phyloP scores from a whole-genome alignment of 257 asterid genomes.

The Misopates orontium region DNA sequence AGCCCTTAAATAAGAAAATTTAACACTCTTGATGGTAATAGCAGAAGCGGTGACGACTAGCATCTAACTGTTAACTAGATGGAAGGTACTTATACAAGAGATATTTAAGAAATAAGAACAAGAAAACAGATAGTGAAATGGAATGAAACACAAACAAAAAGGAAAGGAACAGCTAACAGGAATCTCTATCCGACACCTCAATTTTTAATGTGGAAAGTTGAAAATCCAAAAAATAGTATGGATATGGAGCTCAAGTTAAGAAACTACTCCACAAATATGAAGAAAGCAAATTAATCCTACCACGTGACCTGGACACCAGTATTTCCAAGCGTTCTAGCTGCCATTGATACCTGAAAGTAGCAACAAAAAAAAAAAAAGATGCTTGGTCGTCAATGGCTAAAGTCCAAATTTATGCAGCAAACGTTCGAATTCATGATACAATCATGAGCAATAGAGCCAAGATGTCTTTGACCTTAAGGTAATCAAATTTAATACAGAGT shows the following conservation, averaged over 20 bases:
- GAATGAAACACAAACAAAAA: background rate
- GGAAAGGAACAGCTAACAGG: background rate
- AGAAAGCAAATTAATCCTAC: conserved; percentile 41
- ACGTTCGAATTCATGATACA: conserved; percentile 2
- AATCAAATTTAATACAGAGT: background rate
- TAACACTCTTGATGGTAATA: background rate
- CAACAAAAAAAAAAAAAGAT: conserved; percentile 22
- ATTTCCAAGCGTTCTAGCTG: conserved; percentile 82
- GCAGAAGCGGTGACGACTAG: background rate
- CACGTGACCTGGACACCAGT: conserved; percentile 85
- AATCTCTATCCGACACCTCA: no score
- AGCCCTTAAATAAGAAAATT: background rate
- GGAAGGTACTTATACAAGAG: background rate
- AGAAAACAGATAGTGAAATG: background rate
- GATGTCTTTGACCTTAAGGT: conserved; percentile 4
- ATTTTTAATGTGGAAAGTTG: background rate
- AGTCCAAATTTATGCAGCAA: conserved; percentile 2
- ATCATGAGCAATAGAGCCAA: conserved; percentile 15
- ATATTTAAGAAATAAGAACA: background rate
- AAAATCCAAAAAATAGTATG: background rate
- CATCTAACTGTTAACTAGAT: background rate
- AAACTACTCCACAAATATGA: background rate
- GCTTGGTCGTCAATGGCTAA: conserved; percentile 9
- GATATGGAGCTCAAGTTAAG: background rate
- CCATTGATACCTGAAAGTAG: conserved; percentile 81